Conservation (phyloP, 2,329 filamentous ascomycete species). For the Aaosphaeria pasadenensis region DNA sequence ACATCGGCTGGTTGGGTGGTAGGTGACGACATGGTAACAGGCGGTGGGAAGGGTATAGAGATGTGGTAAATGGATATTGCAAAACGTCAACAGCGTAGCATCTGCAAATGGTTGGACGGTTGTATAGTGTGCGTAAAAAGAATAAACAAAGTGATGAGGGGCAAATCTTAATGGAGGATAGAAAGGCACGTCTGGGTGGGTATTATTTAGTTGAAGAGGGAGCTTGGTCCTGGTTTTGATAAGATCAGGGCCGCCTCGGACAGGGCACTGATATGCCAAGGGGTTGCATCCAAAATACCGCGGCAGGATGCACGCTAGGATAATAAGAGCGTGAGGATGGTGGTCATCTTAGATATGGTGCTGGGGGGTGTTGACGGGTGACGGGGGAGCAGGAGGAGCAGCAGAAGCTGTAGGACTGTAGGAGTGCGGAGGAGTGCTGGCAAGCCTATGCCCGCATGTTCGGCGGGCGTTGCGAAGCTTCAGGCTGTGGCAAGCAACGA, state of each 20-base stretch:
- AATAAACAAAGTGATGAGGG: slow-evolving; percentile 35
- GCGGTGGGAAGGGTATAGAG: slow-evolving; percentile 9
- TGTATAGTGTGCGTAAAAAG: slow-evolving; percentile 31
- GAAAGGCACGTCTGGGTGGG: slow-evolving; percentile 36
- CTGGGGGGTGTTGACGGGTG: neutral
- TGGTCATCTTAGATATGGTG: slow-evolving; percentile 6
- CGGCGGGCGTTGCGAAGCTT: slow-evolving; percentile 30
- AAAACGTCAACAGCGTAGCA: slow-evolving; percentile 23
- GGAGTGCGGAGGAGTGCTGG: slow-evolving; percentile 13
- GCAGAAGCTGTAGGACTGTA: slow-evolving; percentile 10
- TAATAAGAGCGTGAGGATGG: slow-evolving; percentile 17
- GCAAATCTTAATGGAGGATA: slow-evolving; percentile 36
- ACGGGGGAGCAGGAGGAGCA: slow-evolving; percentile 6
- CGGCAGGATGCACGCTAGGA: slow-evolving; percentile 20
- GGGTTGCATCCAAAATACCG: slow-evolving; percentile 19
- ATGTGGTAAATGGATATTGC: slow-evolving; percentile 16
- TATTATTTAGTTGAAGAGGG: slow-evolving; percentile 36
- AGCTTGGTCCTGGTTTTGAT: slow-evolving; percentile 36
- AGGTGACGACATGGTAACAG: slow-evolving; percentile 33
- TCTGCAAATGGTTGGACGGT: slow-evolving; percentile 29
- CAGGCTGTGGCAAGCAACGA: slow-evolving; percentile 29
- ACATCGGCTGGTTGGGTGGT: slow-evolving; percentile 30
- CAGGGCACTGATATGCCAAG: slow-evolving; percentile 28
- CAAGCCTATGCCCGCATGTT: slow-evolving; percentile 34
- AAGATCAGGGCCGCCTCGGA: slow-evolving; percentile 26